Evolutionary conservation across 2,329 filamentous ascomycete species (phyloP), one percentile per base, ranked within the genome.

Genomic region (Pseudopyrenochaeta lycopersici): DNA sequence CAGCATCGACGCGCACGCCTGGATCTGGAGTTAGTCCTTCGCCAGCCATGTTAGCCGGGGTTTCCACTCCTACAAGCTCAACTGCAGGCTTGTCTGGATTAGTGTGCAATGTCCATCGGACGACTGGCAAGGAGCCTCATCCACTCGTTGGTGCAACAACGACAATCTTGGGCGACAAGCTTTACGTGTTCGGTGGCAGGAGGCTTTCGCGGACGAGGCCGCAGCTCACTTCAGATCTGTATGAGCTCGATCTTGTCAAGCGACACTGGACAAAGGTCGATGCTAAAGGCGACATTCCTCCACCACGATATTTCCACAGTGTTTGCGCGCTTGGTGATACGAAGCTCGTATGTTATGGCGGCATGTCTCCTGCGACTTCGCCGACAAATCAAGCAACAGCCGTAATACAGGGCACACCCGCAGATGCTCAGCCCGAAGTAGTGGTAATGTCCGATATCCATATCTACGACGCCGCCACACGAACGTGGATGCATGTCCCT

Each of bases 401-500:
- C 18, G 75, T 71, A 65, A 50, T 69, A 51, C 75, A 77, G 40
- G 71, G 72, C 9, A 67, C 63, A 23, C 62, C 70, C 0, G 76
- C 80, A 53, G 90, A 93, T 58, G 81, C 87, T 49, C 90, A 92
- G 64, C 88, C 92, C 32, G 93, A 97, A 69, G 91, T 98, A 4
- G 89, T 92, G 1, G 95, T 98, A 51, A 97, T 99, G 93, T 97
- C 94, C 6, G 95, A 99, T 77, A 92, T 98, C 49, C 91, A 98
- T 76, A 91, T 99, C 29, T 98, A 92, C 75, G 94, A 99, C 74
- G 91, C 95, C 1, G 84, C 86, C 1, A 90, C 89, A 0, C 88
- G 85, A 67, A 89, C 84, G 42, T 99, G 95, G 95, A 94, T 90
- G 17, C 91, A 88, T 56, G 87, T 99, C 38, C 85, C 88, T 1